These are phyloP conservation scores for Dothideomycetes sp. DNA, from an alignment of 2,329 filamentous ascomycete genomes.

Conservation along the genomic window DNA sequence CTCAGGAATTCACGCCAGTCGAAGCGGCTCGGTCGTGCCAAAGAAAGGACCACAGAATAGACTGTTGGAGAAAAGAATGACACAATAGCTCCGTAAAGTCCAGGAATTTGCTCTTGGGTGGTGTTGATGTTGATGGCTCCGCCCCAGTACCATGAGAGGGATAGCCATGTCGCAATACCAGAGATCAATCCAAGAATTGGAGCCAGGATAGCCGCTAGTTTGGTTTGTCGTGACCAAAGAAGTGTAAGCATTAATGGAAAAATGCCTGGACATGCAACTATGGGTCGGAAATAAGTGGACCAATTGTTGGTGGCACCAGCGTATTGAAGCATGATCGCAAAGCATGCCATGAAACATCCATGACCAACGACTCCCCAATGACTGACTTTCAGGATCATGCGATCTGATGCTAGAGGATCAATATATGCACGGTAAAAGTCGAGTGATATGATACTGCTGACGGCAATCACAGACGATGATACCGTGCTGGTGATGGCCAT, in stretches of 20 bases:
- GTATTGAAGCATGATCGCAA: conserved; percentile 41
- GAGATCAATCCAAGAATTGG: conserved; percentile 38
- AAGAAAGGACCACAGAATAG: conserved; percentile 39
- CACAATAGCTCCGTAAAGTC: conserved; percentile 36
- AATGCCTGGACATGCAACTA: conserved; percentile 37
- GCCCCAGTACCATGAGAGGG: conserved; percentile 31
- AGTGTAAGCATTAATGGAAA: conserved; percentile 38
- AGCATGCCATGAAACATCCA: conserved; percentile 39
- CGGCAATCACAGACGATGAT: conserved; percentile 43
- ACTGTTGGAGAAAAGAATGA: conserved; percentile 40
- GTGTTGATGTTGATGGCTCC: conserved; percentile 34
- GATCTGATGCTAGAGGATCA: conserved; percentile 37
- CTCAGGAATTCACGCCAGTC: conserved; percentile 40
- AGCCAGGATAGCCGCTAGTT: conserved; percentile 36
- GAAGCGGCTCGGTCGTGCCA: conserved; percentile 24
- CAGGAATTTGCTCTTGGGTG: conserved; percentile 33
- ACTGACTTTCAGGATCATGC: conserved; percentile 35
- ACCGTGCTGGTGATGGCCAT: conserved; percentile 45
- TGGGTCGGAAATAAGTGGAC: conserved; percentile 34
- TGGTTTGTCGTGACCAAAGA: conserved; percentile 39
- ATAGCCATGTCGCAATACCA: conserved; percentile 38
- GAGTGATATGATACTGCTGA: conserved; percentile 42
- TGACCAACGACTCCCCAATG: conserved; percentile 42
- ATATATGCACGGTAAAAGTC: conserved; percentile 45
- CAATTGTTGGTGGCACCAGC: conserved; percentile 43